These are phyloP conservation scores for Colletotrichum eremochloae DNA, from an alignment of 2,329 filamentous ascomycete species.

Conservation along the genomic window DNA sequence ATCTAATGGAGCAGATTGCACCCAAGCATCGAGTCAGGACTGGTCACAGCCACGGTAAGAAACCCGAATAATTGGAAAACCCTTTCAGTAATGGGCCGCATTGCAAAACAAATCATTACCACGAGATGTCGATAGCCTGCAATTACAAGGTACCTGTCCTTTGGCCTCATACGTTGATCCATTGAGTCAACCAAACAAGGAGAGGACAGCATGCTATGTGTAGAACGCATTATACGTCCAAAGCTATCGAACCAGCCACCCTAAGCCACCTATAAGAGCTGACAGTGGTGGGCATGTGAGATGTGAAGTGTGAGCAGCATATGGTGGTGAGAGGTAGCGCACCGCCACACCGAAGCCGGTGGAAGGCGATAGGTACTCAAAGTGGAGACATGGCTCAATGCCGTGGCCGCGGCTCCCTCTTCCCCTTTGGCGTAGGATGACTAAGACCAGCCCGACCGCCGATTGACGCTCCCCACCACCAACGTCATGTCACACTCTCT, in stretches of 20 bases:
- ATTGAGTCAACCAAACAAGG: not conserved
- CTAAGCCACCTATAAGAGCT: not conserved
- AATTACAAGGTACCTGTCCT: not conserved
- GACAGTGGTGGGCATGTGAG: no score
- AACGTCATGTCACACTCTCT: conserved; percentile 26
- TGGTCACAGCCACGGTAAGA: not conserved
- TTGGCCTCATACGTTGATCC: not conserved
- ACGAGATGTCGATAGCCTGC: not conserved
- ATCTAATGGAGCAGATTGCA: conserved; percentile 18
- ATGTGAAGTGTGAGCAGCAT: no score
- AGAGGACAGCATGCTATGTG: no score
- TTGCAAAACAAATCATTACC: no score
- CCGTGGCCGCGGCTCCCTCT: not conserved
- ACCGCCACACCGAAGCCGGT: conserved; percentile 40
- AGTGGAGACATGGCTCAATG: conserved; percentile 19
- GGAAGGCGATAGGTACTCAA: conserved; percentile 25
- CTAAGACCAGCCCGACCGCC: conserved; percentile 8
- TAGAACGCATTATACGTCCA: not conserved
- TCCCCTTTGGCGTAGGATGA: conserved; percentile 7
- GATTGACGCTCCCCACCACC: conserved; percentile 23
- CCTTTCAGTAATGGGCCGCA: not conserved
- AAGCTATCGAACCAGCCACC: not conserved
- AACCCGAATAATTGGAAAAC: not conserved
- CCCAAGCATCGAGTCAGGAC: not conserved
- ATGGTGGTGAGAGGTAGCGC: not conserved